A percentile compares a stretch with the other conserved stretches of the same genome.
Conservation (phyloP, 2,329 filamentous ascomycete species). For the Cryphonectria carpinicola region DNA sequence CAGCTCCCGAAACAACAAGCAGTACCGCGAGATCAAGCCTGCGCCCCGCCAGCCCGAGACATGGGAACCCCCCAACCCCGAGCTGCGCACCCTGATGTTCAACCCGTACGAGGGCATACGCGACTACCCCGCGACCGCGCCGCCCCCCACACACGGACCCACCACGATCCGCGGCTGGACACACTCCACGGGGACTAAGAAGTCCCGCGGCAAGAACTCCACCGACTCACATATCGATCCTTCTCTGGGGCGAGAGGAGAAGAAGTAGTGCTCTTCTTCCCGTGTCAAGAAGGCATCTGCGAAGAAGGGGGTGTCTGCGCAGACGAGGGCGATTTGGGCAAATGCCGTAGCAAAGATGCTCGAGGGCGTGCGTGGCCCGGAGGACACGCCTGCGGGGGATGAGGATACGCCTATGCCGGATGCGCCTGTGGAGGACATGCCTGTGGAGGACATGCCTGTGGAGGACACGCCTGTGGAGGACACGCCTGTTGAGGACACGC, state of each 20-base stretch:
- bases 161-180: slow-evolving; percentile 63
- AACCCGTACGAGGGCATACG: slow-evolving; percentile 60
- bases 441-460: not conserved
- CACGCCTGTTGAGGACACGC: not conserved
- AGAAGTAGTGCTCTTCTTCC: slow-evolving; percentile 30
- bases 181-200: slow-evolving; percentile 46
- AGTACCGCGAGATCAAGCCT: slow-evolving; percentile 63
- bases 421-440: not conserved
- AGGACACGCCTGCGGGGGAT: not conserved
- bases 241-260: slow-evolving; percentile 27
- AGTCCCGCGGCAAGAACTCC: slow-evolving; percentile 36
- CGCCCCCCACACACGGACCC: slow-evolving; percentile 59
- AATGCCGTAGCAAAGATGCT: not conserved
- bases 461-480: not conserved
- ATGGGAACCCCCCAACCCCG: slow-evolving; percentile 50
- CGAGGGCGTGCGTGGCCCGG: not conserved
- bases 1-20: slow-evolving; percentile 33
- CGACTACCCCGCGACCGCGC: slow-evolving; percentile 59
- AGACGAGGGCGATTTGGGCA: not conserved
- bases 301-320: not conserved
- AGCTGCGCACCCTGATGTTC: slow-evolving; percentile 63
- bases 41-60: slow-evolving; percentile 56
- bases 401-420: not conserved
- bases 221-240: slow-evolving; percentile 26
- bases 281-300: slow-evolving; percentile 6